Conservation (phyloP, 768 basidiomycete species). For the Lentinus brumalis region DNA sequence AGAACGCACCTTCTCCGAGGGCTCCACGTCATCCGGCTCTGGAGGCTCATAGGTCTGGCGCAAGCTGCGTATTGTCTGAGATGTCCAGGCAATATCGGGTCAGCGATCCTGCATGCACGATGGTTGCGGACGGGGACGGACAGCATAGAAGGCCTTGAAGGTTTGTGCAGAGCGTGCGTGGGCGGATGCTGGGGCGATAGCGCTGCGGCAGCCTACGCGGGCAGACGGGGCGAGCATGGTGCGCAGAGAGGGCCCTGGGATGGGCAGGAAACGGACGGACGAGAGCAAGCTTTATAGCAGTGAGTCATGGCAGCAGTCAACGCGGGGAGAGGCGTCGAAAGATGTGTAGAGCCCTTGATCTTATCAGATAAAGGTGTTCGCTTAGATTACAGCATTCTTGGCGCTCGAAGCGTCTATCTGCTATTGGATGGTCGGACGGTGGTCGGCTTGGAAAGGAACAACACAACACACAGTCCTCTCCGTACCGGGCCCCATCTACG, state of each 20-base stretch:
- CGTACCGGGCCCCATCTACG: not conserved
- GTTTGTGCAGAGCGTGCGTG: slow-evolving; percentile 29
- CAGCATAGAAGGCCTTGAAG: slow-evolving; percentile 36
- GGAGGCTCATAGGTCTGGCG: slow-evolving; percentile 19
- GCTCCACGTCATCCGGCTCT: slow-evolving; percentile 30
- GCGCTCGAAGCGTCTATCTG: slow-evolving; percentile 15
- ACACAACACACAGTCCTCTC: not conserved
- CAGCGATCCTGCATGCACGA: not conserved
- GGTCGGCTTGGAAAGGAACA: not conserved
- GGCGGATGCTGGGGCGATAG: slow-evolving; percentile 6
- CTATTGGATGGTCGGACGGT: slow-evolving; percentile 7
- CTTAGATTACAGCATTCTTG: slow-evolving; percentile 10
- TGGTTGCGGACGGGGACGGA: slow-evolving; percentile 12
- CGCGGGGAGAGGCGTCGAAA: not conserved
- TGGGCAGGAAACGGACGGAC: slow-evolving; percentile 1
- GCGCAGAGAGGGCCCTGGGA: slow-evolving; percentile 1
- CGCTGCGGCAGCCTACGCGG: slow-evolving; percentile 5
- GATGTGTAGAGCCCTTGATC: not conserved
- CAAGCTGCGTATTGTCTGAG: slow-evolving; percentile 31
- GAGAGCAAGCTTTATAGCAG: slow-evolving; percentile 12
- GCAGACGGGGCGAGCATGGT: slow-evolving; percentile 21
- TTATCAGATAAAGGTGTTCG: slow-evolving; percentile 13
- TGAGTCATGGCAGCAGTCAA: slow-evolving; percentile 12
- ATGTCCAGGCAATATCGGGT: not conserved
- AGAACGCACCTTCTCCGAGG: slow-evolving; percentile 31